Evolutionary conservation across 768 basidiomycete species (phyloP), one percentile per base, ranked within the genome.

Genomic region (Tylopilus felleus): DNA sequence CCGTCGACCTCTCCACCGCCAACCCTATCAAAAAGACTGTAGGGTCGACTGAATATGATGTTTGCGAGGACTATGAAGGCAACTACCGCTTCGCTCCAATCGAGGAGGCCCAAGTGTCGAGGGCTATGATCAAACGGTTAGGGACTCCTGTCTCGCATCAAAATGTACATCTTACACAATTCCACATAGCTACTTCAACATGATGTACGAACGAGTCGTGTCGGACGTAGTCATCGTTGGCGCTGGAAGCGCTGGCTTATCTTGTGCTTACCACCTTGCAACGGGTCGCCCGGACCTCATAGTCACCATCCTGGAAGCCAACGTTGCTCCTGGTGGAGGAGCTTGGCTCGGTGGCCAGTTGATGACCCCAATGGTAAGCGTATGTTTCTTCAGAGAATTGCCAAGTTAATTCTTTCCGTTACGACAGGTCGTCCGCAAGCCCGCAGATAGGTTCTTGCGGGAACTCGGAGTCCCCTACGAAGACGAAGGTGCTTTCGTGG

Each of bases 221-320:
- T 88, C 86, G 23, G 88, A 90, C 63, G 81, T 90, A 8, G 85
- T 88, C 31, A 85, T 90, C 61, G 77, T 90, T 59, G 88, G 88
- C 7, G 86, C 84, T 6, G 87, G 87, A 36, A 83, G 81, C 57
- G 78, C 79, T 21, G 88, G 88, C 21, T 71, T 90, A 47, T 84
- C 83, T 8, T 88, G 85, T 65, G 88, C 89, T 22, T 89, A 88
- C 73, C 80, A 81, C 57, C 77, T 92, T 47, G 85, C 82, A 9
- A 85, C 75, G 56, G 76, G 67, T 44, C 80, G 85, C 14, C 88
- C 88, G 25, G 85, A 90, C 60, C 75, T 88, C 57, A 83, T 82
- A 61, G 63, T 80, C 58, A 79, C 80, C 46, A 80, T 90, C 64
- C 73, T 89, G 60, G 88, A 90, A 70, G 88, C 88, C 19, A 84